Conservation (phyloP, 371 early-diverging fungal species). For the Funneliformis caledonium region DNA sequence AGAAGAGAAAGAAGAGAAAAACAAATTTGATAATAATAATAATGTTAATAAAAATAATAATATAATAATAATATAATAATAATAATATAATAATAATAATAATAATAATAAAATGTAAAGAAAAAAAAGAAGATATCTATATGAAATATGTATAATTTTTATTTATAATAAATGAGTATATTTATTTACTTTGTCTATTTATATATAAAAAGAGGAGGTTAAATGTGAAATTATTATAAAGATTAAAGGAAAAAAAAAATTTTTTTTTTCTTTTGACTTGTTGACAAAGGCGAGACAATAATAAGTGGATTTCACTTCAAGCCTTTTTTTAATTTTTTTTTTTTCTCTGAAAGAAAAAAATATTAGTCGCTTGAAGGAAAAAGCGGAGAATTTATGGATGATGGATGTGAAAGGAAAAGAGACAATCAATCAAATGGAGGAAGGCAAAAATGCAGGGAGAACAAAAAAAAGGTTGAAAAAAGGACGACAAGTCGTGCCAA, state of each 20-base stretch:
- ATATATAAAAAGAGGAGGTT: background rate
- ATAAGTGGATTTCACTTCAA: background rate
- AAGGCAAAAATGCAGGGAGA: conserved; percentile 14
- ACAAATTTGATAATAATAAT: no score
- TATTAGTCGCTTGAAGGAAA: background rate
- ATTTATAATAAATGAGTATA: background rate
- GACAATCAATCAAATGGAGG: background rate
- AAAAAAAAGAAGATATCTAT: background rate
- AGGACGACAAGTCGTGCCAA: background rate
- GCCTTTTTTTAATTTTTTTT: background rate
- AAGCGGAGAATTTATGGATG: background rate
- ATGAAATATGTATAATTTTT: no score
- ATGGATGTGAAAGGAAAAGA: background rate
- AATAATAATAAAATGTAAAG: no score
- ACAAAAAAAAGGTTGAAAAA: conserved; percentile 11
- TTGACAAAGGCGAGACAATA: conserved; percentile 11
- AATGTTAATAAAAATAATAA: no score
- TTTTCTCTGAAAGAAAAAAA: background rate
- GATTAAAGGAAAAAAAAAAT: background rate
- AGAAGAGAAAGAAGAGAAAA: no score
- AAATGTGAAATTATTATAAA: background rate
- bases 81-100: no score
- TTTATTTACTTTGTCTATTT: background rate
- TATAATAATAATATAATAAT: no score
- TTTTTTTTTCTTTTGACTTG: conserved; percentile 4